Conservation (phyloP, 352 stramenopile genomes). For the Thalassiosira ordinaria region DNA sequence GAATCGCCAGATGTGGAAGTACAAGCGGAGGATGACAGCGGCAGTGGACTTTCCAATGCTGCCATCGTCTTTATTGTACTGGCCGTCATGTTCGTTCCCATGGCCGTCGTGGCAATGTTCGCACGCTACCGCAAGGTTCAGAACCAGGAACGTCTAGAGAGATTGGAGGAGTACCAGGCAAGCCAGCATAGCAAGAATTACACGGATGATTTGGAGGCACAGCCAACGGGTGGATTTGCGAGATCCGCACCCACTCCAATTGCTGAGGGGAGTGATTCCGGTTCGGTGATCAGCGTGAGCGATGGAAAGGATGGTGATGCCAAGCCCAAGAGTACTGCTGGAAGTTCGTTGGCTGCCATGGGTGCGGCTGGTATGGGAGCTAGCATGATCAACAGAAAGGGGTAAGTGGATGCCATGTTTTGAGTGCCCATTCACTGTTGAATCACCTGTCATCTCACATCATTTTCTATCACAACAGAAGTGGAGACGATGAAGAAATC, state of each 20-base stretch:
- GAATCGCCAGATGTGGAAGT: too few relatives aligned
- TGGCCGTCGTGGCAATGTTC: constrained; percentile 3
- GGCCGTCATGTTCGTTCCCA: not conserved
- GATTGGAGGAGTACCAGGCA: not conserved
- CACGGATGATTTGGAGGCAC: not conserved
- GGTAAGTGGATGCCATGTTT: too few relatives aligned
- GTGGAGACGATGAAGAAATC: not conserved
- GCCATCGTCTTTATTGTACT: constrained; percentile 23
- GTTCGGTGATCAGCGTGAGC: too few relatives aligned
- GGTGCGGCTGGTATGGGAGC: constrained; percentile 19
- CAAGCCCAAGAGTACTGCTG: not conserved
- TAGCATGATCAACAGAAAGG: not conserved
- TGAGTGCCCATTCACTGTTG: too few relatives aligned
- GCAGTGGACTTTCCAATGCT: too few relatives aligned
- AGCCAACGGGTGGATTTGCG: not conserved
- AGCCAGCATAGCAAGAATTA: not conserved
- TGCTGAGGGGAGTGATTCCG: too few relatives aligned
- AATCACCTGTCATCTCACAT: not conserved
- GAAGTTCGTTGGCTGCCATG: constrained; percentile 30
- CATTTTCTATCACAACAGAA: too few relatives aligned
- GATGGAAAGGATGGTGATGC: not conserved
- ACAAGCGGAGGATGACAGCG: too few relatives aligned
- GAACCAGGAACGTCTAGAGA: not conserved
- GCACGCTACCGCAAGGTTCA: not conserved
- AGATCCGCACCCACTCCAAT: too few relatives aligned